phyloP scores from a whole-genome alignment of 192 early-diverging fungal genomes.

The Jimgerdemannia lactiflua region DNA sequence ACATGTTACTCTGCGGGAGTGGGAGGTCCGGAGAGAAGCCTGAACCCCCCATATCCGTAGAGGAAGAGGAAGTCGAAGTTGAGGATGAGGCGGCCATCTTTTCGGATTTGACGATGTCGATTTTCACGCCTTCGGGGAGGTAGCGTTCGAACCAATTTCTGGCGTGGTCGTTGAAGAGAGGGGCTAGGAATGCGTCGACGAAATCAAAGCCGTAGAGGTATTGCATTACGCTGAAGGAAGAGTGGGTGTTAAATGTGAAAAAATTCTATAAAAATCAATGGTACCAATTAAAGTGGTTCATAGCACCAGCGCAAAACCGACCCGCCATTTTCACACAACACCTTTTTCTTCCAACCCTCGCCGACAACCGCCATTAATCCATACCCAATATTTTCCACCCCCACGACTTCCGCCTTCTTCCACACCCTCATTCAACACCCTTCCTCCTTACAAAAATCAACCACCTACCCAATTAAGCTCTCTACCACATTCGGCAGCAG shows the following conservation, averaged over 20 bases:
- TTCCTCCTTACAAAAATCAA: not conserved
- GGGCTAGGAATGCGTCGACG: not conserved
- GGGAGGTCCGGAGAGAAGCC: not conserved
- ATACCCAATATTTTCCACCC: too few species aligned
- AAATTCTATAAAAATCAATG: too few species aligned
- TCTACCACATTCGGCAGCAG: not conserved
- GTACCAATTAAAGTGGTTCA: too few species aligned
- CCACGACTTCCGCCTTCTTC: too few species aligned
- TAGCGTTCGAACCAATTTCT: not conserved
- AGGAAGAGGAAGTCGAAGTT: not conserved
- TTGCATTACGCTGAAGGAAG: not conserved
- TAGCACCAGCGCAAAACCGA: too few species aligned
- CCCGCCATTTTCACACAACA: too few species aligned
- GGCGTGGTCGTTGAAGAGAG: not conserved
- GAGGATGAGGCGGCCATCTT: not conserved
- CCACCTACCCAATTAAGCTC: not conserved
- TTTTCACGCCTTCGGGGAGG: not conserved
- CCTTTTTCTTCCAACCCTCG: too few species aligned
- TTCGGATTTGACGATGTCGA: not conserved
- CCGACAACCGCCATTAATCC: too few species aligned
- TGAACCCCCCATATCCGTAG: not conserved
- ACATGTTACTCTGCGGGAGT: not conserved
- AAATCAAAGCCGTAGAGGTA: not conserved
- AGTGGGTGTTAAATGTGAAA: not conserved
- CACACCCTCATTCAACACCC: too few species aligned